Conservation (phyloP, 1,284 basidiomycete genomes). For the Heterobasidion occidentale region DNA sequence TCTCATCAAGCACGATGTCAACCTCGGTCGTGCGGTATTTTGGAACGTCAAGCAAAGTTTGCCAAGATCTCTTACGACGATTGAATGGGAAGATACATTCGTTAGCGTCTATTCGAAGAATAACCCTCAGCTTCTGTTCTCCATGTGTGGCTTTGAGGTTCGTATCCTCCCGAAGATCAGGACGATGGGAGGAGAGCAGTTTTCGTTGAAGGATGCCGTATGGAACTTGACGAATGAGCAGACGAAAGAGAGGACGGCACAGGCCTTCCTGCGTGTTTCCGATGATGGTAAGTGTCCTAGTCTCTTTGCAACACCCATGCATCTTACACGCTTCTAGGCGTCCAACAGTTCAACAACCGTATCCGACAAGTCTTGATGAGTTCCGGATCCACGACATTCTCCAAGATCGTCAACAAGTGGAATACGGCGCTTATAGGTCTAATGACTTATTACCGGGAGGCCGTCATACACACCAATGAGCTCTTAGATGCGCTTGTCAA, state of each 20-base stretch:
- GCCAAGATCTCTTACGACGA: constrained; percentile 93
- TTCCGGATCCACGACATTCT: constrained; percentile 97
- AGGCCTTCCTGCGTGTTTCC: constrained; percentile 95
- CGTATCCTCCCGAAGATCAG: constrained; percentile 95
- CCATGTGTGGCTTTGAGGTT: constrained; percentile 97
- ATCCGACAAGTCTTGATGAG: constrained; percentile 98
- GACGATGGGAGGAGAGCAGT: constrained; percentile 92
- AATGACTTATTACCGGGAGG: constrained; percentile 99
- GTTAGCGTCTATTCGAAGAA: constrained; percentile 96
- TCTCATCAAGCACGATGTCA: constrained; percentile 99
- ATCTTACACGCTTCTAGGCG: constrained; percentile 37
- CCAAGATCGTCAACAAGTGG: constrained; percentile 99
- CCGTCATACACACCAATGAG: constrained; percentile 97
- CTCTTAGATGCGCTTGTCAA: constrained; percentile 92
- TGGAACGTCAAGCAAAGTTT: constrained; percentile 99
- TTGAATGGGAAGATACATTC: constrained; percentile 98
- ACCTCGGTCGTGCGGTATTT: constrained; percentile 95
- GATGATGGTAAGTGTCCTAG: constrained; percentile 60
- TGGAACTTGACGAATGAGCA: constrained; percentile 97
- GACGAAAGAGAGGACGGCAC: constrained; percentile 95
- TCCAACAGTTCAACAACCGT: constrained; percentile 94
- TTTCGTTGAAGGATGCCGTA: constrained; percentile 93
- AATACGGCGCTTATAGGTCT: constrained; percentile 92
- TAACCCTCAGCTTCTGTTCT: constrained; percentile 96
- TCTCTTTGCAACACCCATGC: background rate